Percentiles rank a stretch among this genome's conserved stretches.
phyloP scores from a whole-genome alignment of 208 protist species.

The Jaenimonas drosophilae region DNA sequence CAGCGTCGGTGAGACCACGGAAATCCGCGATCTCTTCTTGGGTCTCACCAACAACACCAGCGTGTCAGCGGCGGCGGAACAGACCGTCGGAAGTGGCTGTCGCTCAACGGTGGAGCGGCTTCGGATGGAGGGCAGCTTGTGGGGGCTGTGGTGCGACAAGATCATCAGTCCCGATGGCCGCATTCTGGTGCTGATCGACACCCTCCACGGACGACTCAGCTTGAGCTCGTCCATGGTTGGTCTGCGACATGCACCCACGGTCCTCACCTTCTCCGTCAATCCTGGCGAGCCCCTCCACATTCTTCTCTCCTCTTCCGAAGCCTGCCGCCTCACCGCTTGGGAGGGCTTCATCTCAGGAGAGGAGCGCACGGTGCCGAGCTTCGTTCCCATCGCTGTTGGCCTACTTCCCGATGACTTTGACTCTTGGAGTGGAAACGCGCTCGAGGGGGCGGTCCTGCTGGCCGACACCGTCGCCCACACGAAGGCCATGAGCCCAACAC shows the following conservation, averaged over 20 bases:
- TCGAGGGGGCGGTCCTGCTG: conserved; percentile 29
- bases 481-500: conserved; percentile 11
- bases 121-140: conserved; percentile 43
- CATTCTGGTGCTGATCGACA: conserved; percentile 62
- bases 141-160: conserved; percentile 79
- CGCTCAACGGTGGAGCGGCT: conserved; percentile 64
- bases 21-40: conserved; percentile 70
- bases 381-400: conserved; percentile 45
- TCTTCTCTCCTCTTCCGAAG: conserved; percentile 55
- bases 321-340: conserved; percentile 27
- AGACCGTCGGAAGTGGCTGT: no score
- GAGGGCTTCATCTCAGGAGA: conserved; percentile 48
- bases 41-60: conserved; percentile 71
- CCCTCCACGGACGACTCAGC: conserved; percentile 31
- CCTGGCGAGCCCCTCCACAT: conserved; percentile 42
- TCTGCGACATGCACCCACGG: conserved; percentile 45
- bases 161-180: conserved; percentile 30
- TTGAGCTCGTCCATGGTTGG: conserved; percentile 58
- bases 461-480: conserved; percentile 55
- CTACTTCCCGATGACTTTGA: no score
- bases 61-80: no score
- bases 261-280: conserved; percentile 36
- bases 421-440: background rate
- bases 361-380: conserved; percentile 30
- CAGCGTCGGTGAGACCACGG: no score